Evolutionary conservation across 768 basidiomycete species (phyloP), one percentile per base, ranked within the genome.

Genomic region (Glaciozyma antarctica): DNA sequence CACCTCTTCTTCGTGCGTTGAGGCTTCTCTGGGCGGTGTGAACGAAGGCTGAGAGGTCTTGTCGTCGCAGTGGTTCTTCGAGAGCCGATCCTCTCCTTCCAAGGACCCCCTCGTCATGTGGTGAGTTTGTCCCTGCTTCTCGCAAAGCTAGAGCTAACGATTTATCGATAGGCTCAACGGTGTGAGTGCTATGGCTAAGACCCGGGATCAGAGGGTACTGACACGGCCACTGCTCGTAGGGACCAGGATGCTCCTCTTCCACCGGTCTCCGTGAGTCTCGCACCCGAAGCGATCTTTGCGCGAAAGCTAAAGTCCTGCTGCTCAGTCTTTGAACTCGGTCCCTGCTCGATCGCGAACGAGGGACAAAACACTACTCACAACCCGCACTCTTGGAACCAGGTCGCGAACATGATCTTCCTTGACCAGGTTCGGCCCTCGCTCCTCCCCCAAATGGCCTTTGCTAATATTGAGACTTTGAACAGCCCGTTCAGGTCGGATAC

Each of bases 401-500:
- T 60, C 17, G 71, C 70, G 51, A 63, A 62, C 63, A 63, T 69
- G 45, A 72, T 74, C 64, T 71, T 73, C 64, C 69, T 78, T 53
- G 84, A 85, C 74, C 51, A 45, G 45, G 45, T 67, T 43, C 4
- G 45, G 5, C 3, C 4, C 45, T 22, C 45, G 17, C 45, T 32
- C 32, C 32, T 32, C 9, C 5, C 4, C 32, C 32, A 9, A 32
- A 32, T 9, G 9, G 32, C 32, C 32, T 32, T 32, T 9, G 32
- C 32, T 32, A 32, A 32, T 32, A 32, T 4, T 4, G 32, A 32
- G 32, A 32, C 32, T 32, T 5, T 32, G 32, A 72, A 48, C 64
- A 78, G 73, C 93, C 92, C n/a, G 83, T 93, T 71, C 84, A 87
- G 62, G 93, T 95, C 47, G 93, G 94, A 41, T 94, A 82, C 78